Evolutionary conservation across 1,284 basidiomycete species (phyloP).

Genomic region (Boletus semigastroideus): DNA sequence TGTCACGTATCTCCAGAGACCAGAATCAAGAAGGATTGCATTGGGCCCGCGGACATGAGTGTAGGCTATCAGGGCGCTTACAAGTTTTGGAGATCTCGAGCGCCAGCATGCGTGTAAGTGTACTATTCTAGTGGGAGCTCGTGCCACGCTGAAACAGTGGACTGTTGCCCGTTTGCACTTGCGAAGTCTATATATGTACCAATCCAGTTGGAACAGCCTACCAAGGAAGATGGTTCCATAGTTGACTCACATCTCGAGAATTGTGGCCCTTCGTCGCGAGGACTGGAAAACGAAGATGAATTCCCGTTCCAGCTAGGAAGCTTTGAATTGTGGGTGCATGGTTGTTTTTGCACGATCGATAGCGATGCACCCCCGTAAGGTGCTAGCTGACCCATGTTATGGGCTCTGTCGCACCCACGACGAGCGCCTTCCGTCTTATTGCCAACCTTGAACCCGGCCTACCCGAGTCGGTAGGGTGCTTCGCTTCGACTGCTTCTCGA

Average conservation of each 20-base stretch:
- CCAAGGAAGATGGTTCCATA: slow-evolving; percentile 72
- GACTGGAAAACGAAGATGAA: slow-evolving; percentile 67
- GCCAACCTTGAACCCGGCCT: slow-evolving; percentile 63
- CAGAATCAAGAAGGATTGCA: neutral
- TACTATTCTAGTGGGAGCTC: neutral
- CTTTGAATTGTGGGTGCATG: slow-evolving; percentile 71
- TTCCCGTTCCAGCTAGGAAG: slow-evolving; percentile 68
- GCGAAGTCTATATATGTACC: slow-evolving; percentile 29
- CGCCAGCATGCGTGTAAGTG: slow-evolving; percentile 3
- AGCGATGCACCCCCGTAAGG: neutral
- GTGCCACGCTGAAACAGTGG: slow-evolving; percentile 39
- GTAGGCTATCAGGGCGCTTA: slow-evolving; percentile 1
- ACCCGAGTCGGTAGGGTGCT: slow-evolving; percentile 67
- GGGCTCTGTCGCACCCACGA: slow-evolving; percentile 64
- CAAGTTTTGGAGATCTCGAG: neutral
- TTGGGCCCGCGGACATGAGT: neutral
- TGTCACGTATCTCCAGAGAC: neutral
- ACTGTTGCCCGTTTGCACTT: slow-evolving; percentile 35
- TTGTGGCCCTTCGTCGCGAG: slow-evolving; percentile 34
- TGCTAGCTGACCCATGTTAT: slow-evolving; percentile 68
- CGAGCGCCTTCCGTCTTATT: slow-evolving; percentile 68
- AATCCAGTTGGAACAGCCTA: neutral
- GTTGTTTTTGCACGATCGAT: neutral
- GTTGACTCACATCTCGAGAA: neutral
- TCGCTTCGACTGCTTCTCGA: slow-evolving; percentile 84